Evolutionary conservation across 768 basidiomycete genomes (phyloP), one percentile per base, ranked within the genome.

Genomic region (Suillus weaverae): DNA sequence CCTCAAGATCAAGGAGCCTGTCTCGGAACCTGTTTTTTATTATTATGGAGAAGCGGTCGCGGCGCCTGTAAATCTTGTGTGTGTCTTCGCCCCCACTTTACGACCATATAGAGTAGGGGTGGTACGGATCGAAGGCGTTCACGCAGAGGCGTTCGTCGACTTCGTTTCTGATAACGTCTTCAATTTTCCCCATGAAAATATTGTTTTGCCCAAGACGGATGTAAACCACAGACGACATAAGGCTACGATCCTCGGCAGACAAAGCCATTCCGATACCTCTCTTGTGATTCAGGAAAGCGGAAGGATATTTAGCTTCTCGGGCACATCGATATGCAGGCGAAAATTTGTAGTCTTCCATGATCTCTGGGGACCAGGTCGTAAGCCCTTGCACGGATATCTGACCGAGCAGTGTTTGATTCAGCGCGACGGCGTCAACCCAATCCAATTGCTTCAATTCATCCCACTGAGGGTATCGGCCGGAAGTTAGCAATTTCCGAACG

Each of bases 371-470:
- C 76, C 73, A 77, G 63, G 70, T 76, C 68, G 69, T 67, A 73
- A 79, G 35, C 60, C 64, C 70, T 71, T 67, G 69, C 72, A 71
- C 69, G 54, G 72, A 68, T 18, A 75, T 72, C 57, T 69, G 50
- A 62, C 81, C 78, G 39, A 80, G 72, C 63, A 84, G 83, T 56
- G 70, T 69, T 64, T 79, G 74, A n/a, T 72, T 75, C 61, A 85
- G 74, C 54, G 80, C 79, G 32, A 81, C 76, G 32, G 79, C 83
- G 69, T 81, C 79, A 64, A 84, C 76, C 9, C 79, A 79, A n/a
- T 72, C 69, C 2, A 85, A 66, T 14, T 75, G 73, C 36, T 77
- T 76, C 68, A 85, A 69, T 64, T 84, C 84, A 55, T 74, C 60
- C 72, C 81, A 70, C 82, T 85, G 68, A 11, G 43, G n/a, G 8